Conservation (phyloP, 768 basidiomycete genomes). For the Russula lepida region DNA sequence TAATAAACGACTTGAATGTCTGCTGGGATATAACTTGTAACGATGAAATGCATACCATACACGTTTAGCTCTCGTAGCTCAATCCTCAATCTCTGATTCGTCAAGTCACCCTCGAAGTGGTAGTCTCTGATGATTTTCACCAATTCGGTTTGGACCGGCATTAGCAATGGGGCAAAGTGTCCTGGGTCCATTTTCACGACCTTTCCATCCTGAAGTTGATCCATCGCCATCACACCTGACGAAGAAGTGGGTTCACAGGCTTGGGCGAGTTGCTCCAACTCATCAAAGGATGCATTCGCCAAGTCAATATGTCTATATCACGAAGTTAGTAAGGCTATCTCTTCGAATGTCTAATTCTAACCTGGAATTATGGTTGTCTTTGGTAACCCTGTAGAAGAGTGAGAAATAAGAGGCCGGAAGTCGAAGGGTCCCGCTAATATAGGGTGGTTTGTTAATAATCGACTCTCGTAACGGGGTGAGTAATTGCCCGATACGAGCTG, state of each 20-base stretch:
- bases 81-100: not conserved
- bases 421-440: not conserved
- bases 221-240: not conserved
- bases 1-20: too few species aligned
- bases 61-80: not conserved
- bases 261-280: not conserved
- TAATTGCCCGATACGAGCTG: not conserved
- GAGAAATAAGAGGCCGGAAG: not conserved
- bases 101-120: not conserved
- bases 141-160: not conserved
- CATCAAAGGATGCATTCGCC: not conserved
- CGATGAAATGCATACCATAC: not conserved
- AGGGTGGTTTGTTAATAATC: conserved; percentile 13
- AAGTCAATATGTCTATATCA: not conserved
- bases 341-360: not conserved
- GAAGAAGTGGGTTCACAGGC: not conserved
- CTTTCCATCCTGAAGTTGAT: too few species aligned
- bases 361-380: not conserved
- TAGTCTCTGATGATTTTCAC: not conserved
- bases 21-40: too few species aligned
- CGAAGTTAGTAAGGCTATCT: not conserved
- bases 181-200: not conserved
- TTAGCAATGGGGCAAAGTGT: not conserved
- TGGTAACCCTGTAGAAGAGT: not conserved
- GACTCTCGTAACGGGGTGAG: not conserved